Evolutionary conservation across 1,139 yeast species (phyloP).

Genomic region (Zygosaccharomyces sapae): DNA sequence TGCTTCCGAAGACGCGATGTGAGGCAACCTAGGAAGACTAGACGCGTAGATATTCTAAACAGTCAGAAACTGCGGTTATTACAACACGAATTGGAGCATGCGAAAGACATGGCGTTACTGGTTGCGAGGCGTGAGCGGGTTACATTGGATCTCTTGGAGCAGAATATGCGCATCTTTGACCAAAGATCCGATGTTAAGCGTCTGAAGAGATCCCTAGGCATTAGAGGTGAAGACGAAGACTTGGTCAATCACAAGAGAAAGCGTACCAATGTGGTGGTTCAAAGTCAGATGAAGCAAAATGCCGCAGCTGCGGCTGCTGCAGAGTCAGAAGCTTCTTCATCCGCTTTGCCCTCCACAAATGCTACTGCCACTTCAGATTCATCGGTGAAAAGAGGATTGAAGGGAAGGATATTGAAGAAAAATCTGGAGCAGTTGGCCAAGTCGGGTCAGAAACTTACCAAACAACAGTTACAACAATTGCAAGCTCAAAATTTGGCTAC

Average conservation of each 20-base stretch:
- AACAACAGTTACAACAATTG: constrained; percentile 23
- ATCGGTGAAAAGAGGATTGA: constrained; percentile 17
- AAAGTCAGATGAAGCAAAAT: constrained; percentile 23
- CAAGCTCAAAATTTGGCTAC: constrained; percentile 17
- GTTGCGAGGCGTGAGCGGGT: constrained; percentile 66
- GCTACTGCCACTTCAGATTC: constrained; percentile 16
- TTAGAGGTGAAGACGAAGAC: constrained; percentile 82
- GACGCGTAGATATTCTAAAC: constrained; percentile 89
- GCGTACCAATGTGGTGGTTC: constrained; percentile 40
- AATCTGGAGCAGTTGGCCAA: constrained; percentile 23
- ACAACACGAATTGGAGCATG: constrained; percentile 72
- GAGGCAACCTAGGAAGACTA: constrained; percentile 91
- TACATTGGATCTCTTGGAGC: constrained; percentile 26
- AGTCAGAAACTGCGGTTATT: constrained; percentile 76
- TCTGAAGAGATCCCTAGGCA: constrained; percentile 68
- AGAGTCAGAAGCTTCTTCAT: constrained; percentile 12
- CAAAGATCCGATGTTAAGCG: constrained; percentile 67
- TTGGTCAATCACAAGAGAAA: constrained; percentile 75
- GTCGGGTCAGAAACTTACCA: constrained; percentile 24
- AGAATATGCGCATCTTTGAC: constrained; percentile 26
- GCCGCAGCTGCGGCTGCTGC: constrained; percentile 21
- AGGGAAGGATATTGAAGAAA: constrained; percentile 23
- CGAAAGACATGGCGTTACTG: constrained; percentile 63
- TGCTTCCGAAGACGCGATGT: constrained; percentile 95
- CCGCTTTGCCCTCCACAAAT: constrained; percentile 3